Base-by-base conservation (phyloP, 495 filamentous ascomycete genomes). In the Rusavskia elegans region DNA sequence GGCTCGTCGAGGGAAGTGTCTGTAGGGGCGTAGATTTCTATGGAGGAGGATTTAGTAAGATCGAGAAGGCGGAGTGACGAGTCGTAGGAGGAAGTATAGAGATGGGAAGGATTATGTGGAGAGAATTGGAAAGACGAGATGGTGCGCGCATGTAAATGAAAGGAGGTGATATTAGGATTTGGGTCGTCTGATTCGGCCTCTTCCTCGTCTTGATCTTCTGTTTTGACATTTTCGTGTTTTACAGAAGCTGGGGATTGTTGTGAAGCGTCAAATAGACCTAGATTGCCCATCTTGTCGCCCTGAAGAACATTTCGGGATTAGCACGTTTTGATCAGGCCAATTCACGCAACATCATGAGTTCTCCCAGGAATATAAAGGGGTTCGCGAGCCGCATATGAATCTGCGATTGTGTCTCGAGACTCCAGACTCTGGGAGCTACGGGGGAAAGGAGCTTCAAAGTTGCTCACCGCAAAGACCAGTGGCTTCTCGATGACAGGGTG, bases 21-120 rank as follows among this genome's bases (percentile, higher is more conserved):
- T 5, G 71, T 63, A 0, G 87, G 87, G 0, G 83, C 85, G 63
- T 85, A 95, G 11, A 87, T 71, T 59, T 96, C 84, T 0, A 80
- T 75, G 0, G 86, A 84, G 13, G 84, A 71, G 13, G 82, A 84
- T 59, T 85, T 85, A 42, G 80, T 77, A 0, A 98, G 70, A 61
- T 97, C 88, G 44, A 97, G 71, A 54, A 84, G 85, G 3, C 93
- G 83, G 58, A 98, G 85, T 1, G 85, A 88, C 41, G 86, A 89
- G 68, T 98, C 92, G 62, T 97, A 97, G n/a, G 89, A 95, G 17
- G 82, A 77, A 0, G 90, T 85, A 59, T 83, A 92, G 27, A 97
- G 70, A 21, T 67, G 66, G 0, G 81, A 80, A 0, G 75, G 72
- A 58, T 92, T 83, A 38, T 73, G 70, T 0, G 82, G 78, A 13